Percentiles rank a stretch among this genome's conserved stretches.
These are phyloP conservation scores for Hypoxylon intermedium DNA, from an alignment of 495 filamentous ascomycete genomes.

Conservation along the genomic window DNA sequence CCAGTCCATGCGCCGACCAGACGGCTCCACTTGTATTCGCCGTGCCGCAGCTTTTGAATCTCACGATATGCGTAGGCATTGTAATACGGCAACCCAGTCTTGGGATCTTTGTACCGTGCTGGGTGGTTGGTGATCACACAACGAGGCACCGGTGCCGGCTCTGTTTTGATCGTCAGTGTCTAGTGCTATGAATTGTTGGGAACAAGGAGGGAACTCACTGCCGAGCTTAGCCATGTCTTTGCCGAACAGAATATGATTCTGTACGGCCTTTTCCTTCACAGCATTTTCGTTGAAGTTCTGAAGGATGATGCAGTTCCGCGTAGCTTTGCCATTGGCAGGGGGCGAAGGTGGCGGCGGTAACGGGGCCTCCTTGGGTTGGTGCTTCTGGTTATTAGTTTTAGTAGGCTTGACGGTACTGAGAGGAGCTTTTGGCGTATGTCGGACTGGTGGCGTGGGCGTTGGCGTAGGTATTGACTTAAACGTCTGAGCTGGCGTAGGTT, in stretches of 20 bases:
- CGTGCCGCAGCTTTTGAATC: slow-evolving; percentile 68
- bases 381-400: slow-evolving; percentile 36
- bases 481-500: slow-evolving; percentile 19
- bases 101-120: slow-evolving; percentile 77
- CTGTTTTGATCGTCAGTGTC: slow-evolving; percentile 42
- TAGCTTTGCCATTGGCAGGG: slow-evolving; percentile 44
- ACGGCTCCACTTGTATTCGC: slow-evolving; percentile 76
- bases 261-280: slow-evolving; percentile 61
- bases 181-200: neutral
- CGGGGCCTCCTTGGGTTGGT: slow-evolving; percentile 31
- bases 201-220: slow-evolving; percentile 50
- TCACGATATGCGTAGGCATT: slow-evolving; percentile 77
- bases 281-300: slow-evolving; percentile 63
- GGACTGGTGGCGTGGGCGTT: slow-evolving; percentile 8
- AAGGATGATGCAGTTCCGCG: slow-evolving; percentile 62
- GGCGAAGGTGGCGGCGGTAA: slow-evolving; percentile 35
- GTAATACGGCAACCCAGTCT: slow-evolving; percentile 76
- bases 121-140: slow-evolving; percentile 83
- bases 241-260: slow-evolving; percentile 61
- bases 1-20: slow-evolving; percentile 81
- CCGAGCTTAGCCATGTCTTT: slow-evolving; percentile 60
- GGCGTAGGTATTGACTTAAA: slow-evolving; percentile 4
- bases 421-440: slow-evolving; percentile 22
- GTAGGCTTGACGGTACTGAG: slow-evolving; percentile 17
- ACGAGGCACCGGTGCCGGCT: slow-evolving; percentile 56